Conservation (phyloP, 75 land plant genomes). For the Gnetum montanum region DNA sequence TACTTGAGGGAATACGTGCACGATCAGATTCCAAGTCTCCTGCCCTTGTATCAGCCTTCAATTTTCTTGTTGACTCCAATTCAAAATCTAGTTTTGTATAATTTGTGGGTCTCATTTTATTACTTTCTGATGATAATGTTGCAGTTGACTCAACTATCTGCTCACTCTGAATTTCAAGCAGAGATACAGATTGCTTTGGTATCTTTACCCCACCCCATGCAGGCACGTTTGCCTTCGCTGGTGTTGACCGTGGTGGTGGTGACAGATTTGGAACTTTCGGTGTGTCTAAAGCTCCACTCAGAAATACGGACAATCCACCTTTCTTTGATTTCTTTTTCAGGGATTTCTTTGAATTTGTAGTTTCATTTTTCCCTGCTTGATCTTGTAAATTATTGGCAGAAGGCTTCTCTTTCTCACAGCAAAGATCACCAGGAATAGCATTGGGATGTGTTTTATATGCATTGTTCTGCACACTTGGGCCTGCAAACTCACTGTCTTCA, state of each 20-base stretch:
- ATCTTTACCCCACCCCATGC: conserved; percentile 94
- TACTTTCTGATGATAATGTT: background rate
- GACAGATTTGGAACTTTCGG: conserved; percentile 26
- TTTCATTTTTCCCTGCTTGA: background rate
- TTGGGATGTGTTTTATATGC: too few relatives aligned
- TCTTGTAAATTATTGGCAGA: too few relatives aligned
- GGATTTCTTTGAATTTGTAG: conserved; percentile 7
- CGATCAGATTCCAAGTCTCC: conserved; percentile 22
- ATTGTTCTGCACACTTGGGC: too few relatives aligned
- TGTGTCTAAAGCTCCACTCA: conserved; percentile 82
- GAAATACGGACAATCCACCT: conserved; percentile 92
- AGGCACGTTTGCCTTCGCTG: conserved; percentile 75
- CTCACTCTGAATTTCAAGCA: conserved; percentile 80
- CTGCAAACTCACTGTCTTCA: too few relatives aligned
- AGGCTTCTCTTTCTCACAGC: too few relatives aligned
- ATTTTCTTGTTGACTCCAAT: background rate
- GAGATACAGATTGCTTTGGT: conserved; percentile 43
- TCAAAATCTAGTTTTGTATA: too few relatives aligned
- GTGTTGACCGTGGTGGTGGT: conserved; percentile 38
- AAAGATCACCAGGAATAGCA: too few relatives aligned
- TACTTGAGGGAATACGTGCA: conserved; percentile 30
- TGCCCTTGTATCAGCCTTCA: too few relatives aligned
- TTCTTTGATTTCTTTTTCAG: conserved; percentile 68
- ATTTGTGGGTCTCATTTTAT: too few relatives aligned
- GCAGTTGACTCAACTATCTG: conserved; percentile 26